These are phyloP conservation scores for Macrophomina tecta DNA, from an alignment of 2,329 filamentous ascomycete species.

Conservation along the genomic window DNA sequence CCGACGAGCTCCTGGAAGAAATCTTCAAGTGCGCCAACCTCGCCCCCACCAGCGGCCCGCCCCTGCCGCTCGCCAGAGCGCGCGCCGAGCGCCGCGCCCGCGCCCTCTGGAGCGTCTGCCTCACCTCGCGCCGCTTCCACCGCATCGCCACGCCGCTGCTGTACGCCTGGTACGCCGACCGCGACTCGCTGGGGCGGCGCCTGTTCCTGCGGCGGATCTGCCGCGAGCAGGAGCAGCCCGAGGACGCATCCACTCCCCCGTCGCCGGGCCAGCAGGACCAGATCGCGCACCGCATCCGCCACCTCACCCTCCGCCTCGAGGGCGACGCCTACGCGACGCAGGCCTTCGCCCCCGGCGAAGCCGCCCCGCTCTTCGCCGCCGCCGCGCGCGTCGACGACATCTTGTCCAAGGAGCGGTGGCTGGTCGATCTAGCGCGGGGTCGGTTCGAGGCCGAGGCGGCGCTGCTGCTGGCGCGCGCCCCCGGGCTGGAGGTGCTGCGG, in stretches of 20 bases:
- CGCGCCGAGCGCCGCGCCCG: neutral
- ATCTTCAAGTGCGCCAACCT: conserved; percentile 5
- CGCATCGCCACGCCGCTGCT: conserved; percentile 6
- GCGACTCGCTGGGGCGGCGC: neutral
- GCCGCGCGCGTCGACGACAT: conserved; percentile 11
- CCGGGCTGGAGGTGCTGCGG: neutral
- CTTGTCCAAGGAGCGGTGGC: conserved; percentile 15
- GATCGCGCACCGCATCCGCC: neutral
- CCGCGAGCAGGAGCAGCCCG: neutral
- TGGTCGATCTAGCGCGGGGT: conserved; percentile 1
- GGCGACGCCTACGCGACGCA: conserved; percentile 2
- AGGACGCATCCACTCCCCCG: too few relatives aligned
- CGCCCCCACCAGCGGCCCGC: neutral
- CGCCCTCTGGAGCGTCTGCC: conserved; percentile 9
- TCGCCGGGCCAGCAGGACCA: too few relatives aligned
- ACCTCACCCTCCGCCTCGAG: neutral
- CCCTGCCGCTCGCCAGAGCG: neutral
- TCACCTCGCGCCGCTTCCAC: neutral
- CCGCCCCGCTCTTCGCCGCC: conserved; percentile 5
- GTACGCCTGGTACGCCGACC: conserved; percentile 8
- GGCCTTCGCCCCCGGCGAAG: neutral
- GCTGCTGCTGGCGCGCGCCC: conserved; percentile 2
- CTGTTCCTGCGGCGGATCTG: neutral
- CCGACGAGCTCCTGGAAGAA: conserved; percentile 12
- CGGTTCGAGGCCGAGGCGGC: conserved; percentile 10